Evolutionary conservation across 371 early-diverging fungal species (phyloP).

Genomic region (Mortierella sp.): DNA sequence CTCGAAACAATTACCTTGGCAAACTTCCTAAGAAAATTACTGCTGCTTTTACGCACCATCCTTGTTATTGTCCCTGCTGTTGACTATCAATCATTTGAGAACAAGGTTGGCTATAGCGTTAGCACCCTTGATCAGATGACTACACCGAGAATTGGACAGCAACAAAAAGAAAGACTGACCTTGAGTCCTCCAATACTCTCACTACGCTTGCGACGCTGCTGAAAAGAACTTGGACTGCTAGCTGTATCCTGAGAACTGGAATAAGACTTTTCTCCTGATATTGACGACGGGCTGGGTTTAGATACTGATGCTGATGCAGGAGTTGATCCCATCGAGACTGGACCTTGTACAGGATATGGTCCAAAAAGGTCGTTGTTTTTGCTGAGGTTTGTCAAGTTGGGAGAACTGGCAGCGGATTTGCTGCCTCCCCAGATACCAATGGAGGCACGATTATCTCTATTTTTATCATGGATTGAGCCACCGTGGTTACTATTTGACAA

Average conservation of each 20-base stretch:
- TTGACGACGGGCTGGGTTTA: background rate
- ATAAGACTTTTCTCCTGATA: constrained; percentile 7
- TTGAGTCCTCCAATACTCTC: constrained; percentile 52
- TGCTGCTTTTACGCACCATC: constrained; percentile 54
- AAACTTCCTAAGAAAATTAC: constrained; percentile 35
- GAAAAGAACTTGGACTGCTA: constrained; percentile 30
- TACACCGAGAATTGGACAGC: too few relatives aligned
- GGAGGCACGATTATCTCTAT: constrained; percentile 15
- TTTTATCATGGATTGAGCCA: background rate
- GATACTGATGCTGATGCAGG: constrained; percentile 2
- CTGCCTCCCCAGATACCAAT: constrained; percentile 44
- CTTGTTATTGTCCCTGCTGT: constrained; percentile 43
- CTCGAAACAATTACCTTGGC: constrained; percentile 27
- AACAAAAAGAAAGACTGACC: constrained; percentile 21
- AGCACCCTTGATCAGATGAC: background rate
- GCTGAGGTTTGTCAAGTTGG: constrained; percentile 32
- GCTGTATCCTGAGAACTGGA: background rate
- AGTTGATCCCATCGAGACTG: constrained; percentile 3
- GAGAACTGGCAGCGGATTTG: constrained; percentile 49
- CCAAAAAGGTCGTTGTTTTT: constrained; percentile 21
- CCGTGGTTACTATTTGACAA: background rate
- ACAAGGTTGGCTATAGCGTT: background rate
- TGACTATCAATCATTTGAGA: constrained; percentile 13
- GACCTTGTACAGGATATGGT: constrained; percentile 9
- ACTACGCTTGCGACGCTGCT: constrained; percentile 49